Percentiles rank a stretch among this genome's conserved stretches.
These are phyloP conservation scores for Ogataea allantospora DNA, from an alignment of 805 yeast genomes.

Conservation along the genomic window DNA sequence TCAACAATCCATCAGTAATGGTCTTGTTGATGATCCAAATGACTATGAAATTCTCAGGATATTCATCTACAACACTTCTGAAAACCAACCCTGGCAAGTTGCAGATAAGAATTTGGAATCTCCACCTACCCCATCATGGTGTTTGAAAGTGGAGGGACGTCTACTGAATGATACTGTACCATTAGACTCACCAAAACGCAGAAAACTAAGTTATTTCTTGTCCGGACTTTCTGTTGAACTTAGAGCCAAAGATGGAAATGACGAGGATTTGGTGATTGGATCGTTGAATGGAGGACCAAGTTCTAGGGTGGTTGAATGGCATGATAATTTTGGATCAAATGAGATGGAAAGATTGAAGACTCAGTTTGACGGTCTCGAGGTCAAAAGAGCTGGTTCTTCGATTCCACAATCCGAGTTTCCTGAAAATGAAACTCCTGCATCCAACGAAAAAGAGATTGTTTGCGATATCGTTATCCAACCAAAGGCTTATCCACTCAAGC, in stretches of 20 bases:
- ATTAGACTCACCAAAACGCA: conserved; percentile 47
- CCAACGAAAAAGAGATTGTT: conserved; percentile 48
- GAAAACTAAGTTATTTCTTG: conserved; percentile 74
- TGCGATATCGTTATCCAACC: conserved; percentile 78
- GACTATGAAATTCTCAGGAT: conserved; percentile 69
- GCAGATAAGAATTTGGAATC: conserved; percentile 18
- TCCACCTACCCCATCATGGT: conserved; percentile 58
- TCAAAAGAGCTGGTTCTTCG: conserved; percentile 69
- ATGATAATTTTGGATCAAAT: conserved; percentile 50
- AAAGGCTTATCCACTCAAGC: conserved; percentile 67
- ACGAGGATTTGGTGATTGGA: conserved; percentile 22
- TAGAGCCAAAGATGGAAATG: conserved; percentile 29
- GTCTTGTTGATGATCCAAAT: conserved; percentile 37
- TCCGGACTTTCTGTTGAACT: conserved; percentile 85
- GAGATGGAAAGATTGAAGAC: conserved; percentile 33
- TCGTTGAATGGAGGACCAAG: conserved; percentile 32
- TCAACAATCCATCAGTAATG: conserved; percentile 45
- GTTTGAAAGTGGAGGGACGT: conserved; percentile 85
- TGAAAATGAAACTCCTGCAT: conserved; percentile 23
- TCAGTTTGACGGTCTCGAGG: conserved; percentile 85
- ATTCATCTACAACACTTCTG: conserved; percentile 76
- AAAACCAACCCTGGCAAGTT: conserved; percentile 86
- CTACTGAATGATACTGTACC: conserved; percentile 49
- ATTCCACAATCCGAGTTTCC: conserved; percentile 26
- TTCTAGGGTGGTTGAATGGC: conserved; percentile 79